These are phyloP conservation scores for Angophora floribunda DNA, from an alignment of 345 rosid genomes.

Conservation along the genomic window DNA sequence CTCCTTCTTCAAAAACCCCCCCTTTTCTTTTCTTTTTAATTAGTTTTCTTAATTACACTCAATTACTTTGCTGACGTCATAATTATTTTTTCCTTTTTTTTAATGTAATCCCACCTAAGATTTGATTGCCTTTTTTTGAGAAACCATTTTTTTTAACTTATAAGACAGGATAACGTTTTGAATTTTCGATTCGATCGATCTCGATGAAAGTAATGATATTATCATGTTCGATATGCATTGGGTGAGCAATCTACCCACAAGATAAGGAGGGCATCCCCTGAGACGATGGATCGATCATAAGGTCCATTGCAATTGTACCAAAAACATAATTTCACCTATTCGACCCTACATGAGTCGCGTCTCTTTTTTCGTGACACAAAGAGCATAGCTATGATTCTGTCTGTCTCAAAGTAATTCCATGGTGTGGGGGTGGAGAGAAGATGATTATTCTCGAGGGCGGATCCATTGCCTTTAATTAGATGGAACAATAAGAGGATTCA, in stretches of 20 bases:
- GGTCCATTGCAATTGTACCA: fast-evolving
- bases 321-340: neutral
- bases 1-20: too few species aligned
- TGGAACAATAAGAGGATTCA: neutral
- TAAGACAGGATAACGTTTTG: fast-evolving
- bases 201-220: neutral
- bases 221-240: neutral
- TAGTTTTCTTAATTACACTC: neutral
- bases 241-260: neutral
- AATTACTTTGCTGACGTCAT: neutral
- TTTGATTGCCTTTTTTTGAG: neutral
- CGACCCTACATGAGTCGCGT: neutral
- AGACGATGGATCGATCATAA: neutral
- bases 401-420: neutral
- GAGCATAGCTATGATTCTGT: too few species aligned
- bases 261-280: neutral
- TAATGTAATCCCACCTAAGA: neutral
- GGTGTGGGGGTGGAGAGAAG: neutral
- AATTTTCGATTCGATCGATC: neutral
- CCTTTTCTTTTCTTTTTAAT: neutral
- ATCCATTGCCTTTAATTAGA: neutral
- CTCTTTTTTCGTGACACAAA: neutral
- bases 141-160: too few species aligned
- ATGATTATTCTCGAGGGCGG: neutral
- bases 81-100: fast-evolving